A percentile compares a stretch with the other conserved stretches of the same genome.
Evolutionary conservation across 768 basidiomycete species (phyloP).

Genomic region (Cubamyces lactineus): DNA sequence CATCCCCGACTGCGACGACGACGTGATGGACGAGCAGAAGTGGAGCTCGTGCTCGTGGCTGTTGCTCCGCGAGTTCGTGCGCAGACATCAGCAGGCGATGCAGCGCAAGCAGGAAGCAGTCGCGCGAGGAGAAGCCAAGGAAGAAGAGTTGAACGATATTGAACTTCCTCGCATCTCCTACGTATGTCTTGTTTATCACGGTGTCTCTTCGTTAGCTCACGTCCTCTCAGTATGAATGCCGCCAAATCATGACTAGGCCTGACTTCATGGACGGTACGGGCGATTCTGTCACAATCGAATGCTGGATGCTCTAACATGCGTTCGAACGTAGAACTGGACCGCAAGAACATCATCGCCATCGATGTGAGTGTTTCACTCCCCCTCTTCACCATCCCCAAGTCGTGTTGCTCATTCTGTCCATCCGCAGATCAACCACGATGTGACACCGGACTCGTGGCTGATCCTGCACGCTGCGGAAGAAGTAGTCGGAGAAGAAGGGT

Average conservation of each 20-base stretch:
- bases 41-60: constrained; percentile 85
- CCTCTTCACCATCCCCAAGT: neutral
- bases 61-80: constrained; percentile 73
- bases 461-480: constrained; percentile 72
- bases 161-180: constrained; percentile 67
- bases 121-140: constrained; percentile 38
- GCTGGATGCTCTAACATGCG: neutral
- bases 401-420: constrained; percentile 8
- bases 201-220: constrained; percentile 8
- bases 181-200: constrained; percentile 39
- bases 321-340: constrained; percentile 55
- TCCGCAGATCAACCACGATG: constrained; percentile 66
- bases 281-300: no score
- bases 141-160: constrained; percentile 45
- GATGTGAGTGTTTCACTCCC: constrained; percentile 52
- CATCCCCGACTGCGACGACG: constrained; percentile 82
- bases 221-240: constrained; percentile 59
- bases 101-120: constrained; percentile 44
- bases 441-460: constrained; percentile 80
- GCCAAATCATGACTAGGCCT: constrained; percentile 81
- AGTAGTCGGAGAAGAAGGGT: constrained; percentile 74
- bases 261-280: constrained; percentile 77
- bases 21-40: constrained; percentile 93
- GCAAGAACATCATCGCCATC: constrained; percentile 74
- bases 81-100: constrained; percentile 54